Evolutionary conservation across 495 filamentous ascomycete genomes (phyloP).

Genomic region (Sordaria brevicollis): DNA sequence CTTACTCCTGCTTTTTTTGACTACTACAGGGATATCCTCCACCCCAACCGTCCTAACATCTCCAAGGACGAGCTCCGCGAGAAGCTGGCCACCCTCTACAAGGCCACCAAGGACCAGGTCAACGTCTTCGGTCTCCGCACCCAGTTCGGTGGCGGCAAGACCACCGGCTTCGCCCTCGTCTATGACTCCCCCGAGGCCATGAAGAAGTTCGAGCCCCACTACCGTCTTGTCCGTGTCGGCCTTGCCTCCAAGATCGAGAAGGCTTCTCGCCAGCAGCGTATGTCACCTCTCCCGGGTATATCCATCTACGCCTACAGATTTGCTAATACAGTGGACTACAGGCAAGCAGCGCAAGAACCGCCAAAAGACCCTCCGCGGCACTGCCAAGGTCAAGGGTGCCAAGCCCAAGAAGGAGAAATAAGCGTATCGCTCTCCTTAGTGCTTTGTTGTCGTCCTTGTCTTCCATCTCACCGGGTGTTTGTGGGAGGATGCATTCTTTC

Average conservation of each 20-base stretch:
- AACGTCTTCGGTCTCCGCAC: constrained; percentile 97
- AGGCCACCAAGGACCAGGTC: constrained; percentile 91
- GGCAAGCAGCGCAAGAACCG: constrained; percentile 99
- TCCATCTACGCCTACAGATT: no score
- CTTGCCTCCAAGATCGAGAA: constrained; percentile 88
- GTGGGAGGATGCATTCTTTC: constrained; percentile 23
- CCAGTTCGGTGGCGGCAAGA: constrained; percentile 99
- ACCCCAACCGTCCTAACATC: constrained; percentile 96
- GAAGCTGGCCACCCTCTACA: constrained; percentile 94
- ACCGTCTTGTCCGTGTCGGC: constrained; percentile 88
- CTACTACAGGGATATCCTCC: constrained; percentile 82
- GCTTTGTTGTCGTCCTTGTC: constrained; percentile 21
- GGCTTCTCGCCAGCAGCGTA: constrained; percentile 96
- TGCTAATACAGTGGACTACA: no score
- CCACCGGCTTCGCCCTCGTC: constrained; percentile 95
- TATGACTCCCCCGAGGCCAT: constrained; percentile 95
- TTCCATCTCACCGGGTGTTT: constrained; percentile 13
- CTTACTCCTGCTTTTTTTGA: constrained; percentile 6
- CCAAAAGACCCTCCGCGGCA: constrained; percentile 94
- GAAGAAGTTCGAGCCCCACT: constrained; percentile 99
- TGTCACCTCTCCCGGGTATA: constrained; percentile 45
- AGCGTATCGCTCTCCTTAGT: constrained; percentile 17
- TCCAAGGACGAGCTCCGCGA: constrained; percentile 95
- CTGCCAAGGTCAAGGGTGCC: constrained; percentile 78
- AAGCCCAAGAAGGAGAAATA: constrained; percentile 69